Base-by-base conservation (phyloP, 1,284 basidiomycete species). In the Marasmius tenuissimus region DNA sequence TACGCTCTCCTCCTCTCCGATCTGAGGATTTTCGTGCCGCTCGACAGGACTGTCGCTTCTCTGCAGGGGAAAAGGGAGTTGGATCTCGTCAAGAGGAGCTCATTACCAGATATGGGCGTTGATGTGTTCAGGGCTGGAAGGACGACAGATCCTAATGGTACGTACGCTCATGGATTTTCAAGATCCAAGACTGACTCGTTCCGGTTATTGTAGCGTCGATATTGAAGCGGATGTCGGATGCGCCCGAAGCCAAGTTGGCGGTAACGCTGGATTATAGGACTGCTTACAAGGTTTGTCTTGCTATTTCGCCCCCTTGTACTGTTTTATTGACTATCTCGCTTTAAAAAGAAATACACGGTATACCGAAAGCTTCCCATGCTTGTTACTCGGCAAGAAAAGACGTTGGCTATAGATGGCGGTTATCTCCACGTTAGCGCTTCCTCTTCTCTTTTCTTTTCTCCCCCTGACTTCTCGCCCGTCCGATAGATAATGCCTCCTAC, bases 31-130 rank as follows among this genome's bases (percentile, higher is more conserved):
- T 82, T 97, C 42, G 89, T 98, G 27, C 96, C 96, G 9, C 83
- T 97, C 14, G 97, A 99, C 73, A 85, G 96, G n/a, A 98, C 96
- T 0, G 97, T 98, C 12, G 94, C 94, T 38, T 93, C 91, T 74
- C 78, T 98, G 68, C 92, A 94, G 72, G 95, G 93, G 11, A 92
- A 91, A 69, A 85, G 87, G 33, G 92, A 97, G 68, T 81, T 99
- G 14, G 85, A 91, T 8, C 81, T 99, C 8, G 91, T 97, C 50
- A 92, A 91, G 72, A 82, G 88, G 64, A 88, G 83, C 61, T 88
- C 89, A 82, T 80, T 97, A 0, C 86, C 86, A 16, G 82, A 86
- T 60, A 77, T 93, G 64, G 87, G 87, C 16, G 84, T 85, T 14
- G 88, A 89, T 61, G 80, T 86, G 37, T 78, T 84, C 60, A 84